phyloP scores from a whole-genome alignment of 192 early-diverging fungal genomes.

The Dispira simplex region DNA sequence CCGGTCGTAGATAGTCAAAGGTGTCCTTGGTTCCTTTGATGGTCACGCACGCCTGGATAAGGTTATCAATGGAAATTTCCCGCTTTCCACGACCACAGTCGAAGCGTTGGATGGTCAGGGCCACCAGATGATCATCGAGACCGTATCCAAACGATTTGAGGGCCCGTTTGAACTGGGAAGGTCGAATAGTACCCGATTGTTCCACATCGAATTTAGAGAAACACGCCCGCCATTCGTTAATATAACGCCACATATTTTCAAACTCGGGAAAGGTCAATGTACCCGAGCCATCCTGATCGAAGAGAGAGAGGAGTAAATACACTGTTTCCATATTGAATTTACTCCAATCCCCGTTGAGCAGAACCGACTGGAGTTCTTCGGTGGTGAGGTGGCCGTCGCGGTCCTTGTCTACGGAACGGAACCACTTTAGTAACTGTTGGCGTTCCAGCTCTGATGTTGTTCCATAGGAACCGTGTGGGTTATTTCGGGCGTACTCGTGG shows the following conservation, averaged over 20 bases:
- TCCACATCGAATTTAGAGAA: conserved; percentile 63
- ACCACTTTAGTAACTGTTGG: not conserved
- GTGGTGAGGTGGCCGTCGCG: conserved; percentile 50
- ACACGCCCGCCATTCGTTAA: conserved; percentile 72
- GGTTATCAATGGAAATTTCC: not conserved
- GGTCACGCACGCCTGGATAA: conserved; percentile 8
- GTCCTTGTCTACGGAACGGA: conserved; percentile 37
- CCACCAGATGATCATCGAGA: conserved; percentile 4
- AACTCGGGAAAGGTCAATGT: conserved; percentile 67
- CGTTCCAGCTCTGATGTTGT: not conserved
- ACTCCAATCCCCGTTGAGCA: conserved; percentile 70
- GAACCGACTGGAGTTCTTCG: conserved; percentile 50
- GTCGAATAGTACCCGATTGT: conserved; percentile 35
- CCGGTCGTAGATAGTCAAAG: not conserved
- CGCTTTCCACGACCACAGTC: conserved; percentile 18
- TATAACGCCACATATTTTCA: conserved; percentile 59
- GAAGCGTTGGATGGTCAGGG: conserved; percentile 4
- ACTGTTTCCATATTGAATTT: conserved; percentile 72
- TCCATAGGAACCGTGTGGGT: not conserved
- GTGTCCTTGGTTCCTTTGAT: conserved; percentile 2
- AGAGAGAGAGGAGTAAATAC: conserved; percentile 65
- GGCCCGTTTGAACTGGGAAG: conserved; percentile 8
- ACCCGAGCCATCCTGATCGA: conserved; percentile 60
- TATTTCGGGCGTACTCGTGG: not conserved
- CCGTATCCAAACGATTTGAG: conserved; percentile 2